A percentile compares a stretch with the other conserved stretches of the same genome.
Evolutionary conservation across 306 rosid genomes (phyloP).

Genomic region (Trifolium subterraneum): DNA sequence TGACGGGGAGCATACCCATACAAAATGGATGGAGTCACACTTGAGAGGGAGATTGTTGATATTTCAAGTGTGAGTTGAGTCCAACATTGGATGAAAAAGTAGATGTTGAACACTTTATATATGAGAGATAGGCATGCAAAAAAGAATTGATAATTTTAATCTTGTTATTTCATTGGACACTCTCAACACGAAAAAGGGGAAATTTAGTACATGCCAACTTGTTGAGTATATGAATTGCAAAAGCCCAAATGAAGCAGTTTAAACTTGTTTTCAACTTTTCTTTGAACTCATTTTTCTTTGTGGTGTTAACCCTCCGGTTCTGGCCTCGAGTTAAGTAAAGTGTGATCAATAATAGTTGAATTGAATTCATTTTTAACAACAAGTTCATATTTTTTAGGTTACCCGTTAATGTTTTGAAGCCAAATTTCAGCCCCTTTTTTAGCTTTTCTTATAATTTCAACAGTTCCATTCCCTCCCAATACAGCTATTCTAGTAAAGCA

Average conservation of each 20-base stretch:
- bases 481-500: conserved; percentile 15
- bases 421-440: neutral
- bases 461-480: conserved; percentile 13
- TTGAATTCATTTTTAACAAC: neutral
- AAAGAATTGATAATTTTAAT: neutral
- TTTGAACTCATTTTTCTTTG: neutral
- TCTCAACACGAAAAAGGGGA: neutral
- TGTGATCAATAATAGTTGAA: no score
- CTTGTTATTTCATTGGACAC: conserved; percentile 9
- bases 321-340: no score
- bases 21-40: no score
- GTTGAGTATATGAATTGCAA: neutral
- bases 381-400: conserved; percentile 33
- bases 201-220: neutral
- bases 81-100: no score
- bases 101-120: no score
- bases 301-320: no score
- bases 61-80: no score
- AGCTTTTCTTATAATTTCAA: neutral
- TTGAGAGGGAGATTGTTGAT: no score
- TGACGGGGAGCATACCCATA: no score
- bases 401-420: conserved; percentile 26
- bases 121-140: conserved; percentile 4
- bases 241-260: conserved; percentile 24
- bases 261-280: neutral